These are phyloP conservation scores for Aspergillus carlsbadensis DNA, from an alignment of 495 filamentous ascomycete genomes.

Conservation along the genomic window DNA sequence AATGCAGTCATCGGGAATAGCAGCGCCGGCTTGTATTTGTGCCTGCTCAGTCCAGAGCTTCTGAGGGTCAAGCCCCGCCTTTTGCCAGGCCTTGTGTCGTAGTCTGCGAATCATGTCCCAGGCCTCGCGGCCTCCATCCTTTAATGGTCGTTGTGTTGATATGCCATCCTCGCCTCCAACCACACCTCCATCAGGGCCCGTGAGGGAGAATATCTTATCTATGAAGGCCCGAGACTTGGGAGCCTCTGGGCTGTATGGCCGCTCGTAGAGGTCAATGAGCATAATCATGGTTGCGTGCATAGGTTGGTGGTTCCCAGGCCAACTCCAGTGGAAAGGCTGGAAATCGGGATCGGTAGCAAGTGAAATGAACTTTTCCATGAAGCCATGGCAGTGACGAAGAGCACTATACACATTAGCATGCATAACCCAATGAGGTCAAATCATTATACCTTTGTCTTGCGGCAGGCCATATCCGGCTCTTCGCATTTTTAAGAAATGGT, in stretches of 20 bases:
- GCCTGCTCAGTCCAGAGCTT: conserved; percentile 50
- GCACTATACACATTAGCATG: conserved; percentile 36
- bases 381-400: conserved; percentile 53
- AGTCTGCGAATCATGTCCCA: conserved; percentile 56
- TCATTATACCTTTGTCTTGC: conserved; percentile 47
- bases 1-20: conserved; percentile 24
- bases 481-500: conserved; percentile 56
- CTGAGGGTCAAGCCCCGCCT: conserved; percentile 45
- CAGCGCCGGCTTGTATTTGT: conserved; percentile 40
- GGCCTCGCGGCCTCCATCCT: conserved; percentile 54
- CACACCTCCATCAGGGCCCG: conserved; percentile 51
- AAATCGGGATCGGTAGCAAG: conserved; percentile 52
- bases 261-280: conserved; percentile 55
- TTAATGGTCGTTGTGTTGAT: conserved; percentile 44
- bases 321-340: conserved; percentile 59
- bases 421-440: not conserved
- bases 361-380: conserved; percentile 55
- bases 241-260: conserved; percentile 49
- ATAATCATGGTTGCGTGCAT: conserved; percentile 60
- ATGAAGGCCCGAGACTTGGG: conserved; percentile 48
- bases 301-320: conserved; percentile 56
- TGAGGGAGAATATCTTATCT: conserved; percentile 52
- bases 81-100: conserved; percentile 52
- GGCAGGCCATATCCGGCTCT: conserved; percentile 52
- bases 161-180: conserved; percentile 51